Base-by-base conservation (phyloP, 1,139 yeast genomes). In the Chernovozyma aurita region DNA sequence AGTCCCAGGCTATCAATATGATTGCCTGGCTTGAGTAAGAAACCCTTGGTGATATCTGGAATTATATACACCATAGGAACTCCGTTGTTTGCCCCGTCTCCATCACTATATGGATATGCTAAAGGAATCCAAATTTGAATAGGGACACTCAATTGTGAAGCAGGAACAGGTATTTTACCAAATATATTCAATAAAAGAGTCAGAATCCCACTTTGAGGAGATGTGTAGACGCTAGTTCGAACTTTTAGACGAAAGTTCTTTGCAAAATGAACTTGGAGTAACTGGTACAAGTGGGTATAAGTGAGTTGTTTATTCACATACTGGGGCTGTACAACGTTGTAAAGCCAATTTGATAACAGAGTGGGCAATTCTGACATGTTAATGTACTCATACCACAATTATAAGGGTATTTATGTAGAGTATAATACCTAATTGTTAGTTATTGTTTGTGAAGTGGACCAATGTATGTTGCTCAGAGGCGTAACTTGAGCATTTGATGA, bases 51-150 rank as follows among this genome's bases (percentile, higher is more conserved):
- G 30, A 64, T 65, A 29, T 68, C 66, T 0, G 84, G 79, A 18
- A 70, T 65, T 6, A 87, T 75, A 51, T 68, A 83, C 0, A 77
- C 72, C 17, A 77, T 50, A 0, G 97, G 97, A 1, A 80, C 70
- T 3, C 68, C 69, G 14, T 29, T 18, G 3, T 39, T 25, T 4
- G 5, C 17, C 14, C 24, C 18, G 12, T 8, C 24, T 4, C 18
- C 33, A 13, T 15, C n/a, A 8, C 48, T 53, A 20, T 49, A 51
- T 0, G 96, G 95, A 49, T 85, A 86, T 20, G 69, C 63, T 27
- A 70, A 69, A 0, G 95, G 95, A 1, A 90, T 52, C 95, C 95
- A 88, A 3, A 88, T 59, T 41, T 79, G 78, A 11, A 85, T 54
- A 0, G 90, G 88, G n/a, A 80, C 68, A 17, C 63, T 53, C 36